Conservation (phyloP, 2,329 filamentous ascomycete genomes). For the Sarocladium kiliense region DNA sequence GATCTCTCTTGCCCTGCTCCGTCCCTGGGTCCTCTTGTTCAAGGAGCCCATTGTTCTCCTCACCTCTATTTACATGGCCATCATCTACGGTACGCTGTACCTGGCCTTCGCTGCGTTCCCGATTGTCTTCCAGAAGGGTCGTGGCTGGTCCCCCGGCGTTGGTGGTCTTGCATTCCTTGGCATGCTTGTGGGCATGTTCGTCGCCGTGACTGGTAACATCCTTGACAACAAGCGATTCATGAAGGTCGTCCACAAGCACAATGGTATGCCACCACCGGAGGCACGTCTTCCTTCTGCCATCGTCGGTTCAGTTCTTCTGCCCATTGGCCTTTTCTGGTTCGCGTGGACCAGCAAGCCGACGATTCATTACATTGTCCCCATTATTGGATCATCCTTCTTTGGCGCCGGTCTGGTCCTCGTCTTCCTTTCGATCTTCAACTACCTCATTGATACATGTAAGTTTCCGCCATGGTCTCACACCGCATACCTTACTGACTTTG, state of each 20-base stretch:
- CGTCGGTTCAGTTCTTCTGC: slow-evolving; percentile 52
- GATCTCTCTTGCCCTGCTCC: slow-evolving; percentile 51
- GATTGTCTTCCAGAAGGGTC: slow-evolving; percentile 55
- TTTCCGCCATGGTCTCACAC: no score
- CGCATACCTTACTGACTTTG: not conserved
- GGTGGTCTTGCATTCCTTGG: slow-evolving; percentile 60
- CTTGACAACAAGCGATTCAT: slow-evolving; percentile 50
- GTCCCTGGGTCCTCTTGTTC: slow-evolving; percentile 63
- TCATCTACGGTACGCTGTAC: slow-evolving; percentile 50
- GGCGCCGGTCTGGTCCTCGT: slow-evolving; percentile 57
- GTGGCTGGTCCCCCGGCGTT: slow-evolving; percentile 54
- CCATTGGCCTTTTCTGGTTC: slow-evolving; percentile 60
- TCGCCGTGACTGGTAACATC: slow-evolving; percentile 48
- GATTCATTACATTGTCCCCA: slow-evolving; percentile 53
- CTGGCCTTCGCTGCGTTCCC: slow-evolving; percentile 51
- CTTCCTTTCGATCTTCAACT: slow-evolving; percentile 62
- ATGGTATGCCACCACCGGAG: slow-evolving; percentile 58
- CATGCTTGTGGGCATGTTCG: slow-evolving; percentile 57
- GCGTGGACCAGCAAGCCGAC: slow-evolving; percentile 55
- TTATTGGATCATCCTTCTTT: slow-evolving; percentile 39
- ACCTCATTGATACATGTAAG: slow-evolving; percentile 59
- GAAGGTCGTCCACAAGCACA: slow-evolving; percentile 35
- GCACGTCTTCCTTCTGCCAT: slow-evolving; percentile 56
- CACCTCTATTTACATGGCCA: slow-evolving; percentile 59
- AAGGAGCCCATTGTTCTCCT: slow-evolving; percentile 62